Evolutionary conservation across 148 eudicot species (phyloP).

Genomic region (Fallopia convolvulus): DNA sequence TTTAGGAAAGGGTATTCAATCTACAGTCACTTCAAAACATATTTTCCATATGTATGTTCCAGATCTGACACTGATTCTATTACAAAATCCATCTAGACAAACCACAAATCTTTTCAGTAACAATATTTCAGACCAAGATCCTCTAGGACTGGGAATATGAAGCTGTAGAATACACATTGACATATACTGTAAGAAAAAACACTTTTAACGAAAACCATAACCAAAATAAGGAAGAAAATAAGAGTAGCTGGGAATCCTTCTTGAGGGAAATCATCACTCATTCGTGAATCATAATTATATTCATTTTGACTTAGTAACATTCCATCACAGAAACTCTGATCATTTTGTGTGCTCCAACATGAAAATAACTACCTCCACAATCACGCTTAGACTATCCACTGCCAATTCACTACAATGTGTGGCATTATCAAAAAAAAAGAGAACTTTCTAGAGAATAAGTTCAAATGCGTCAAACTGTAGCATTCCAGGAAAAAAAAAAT

Average conservation of each 20-base stretch:
- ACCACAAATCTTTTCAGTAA: not conserved
- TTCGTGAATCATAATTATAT: not conserved
- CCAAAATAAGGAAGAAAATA: not conserved
- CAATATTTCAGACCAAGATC: not conserved
- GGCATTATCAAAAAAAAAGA: not conserved
- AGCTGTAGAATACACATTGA: not conserved
- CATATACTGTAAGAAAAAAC: not conserved
- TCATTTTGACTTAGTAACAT: not conserved
- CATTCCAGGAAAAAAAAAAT: not conserved
- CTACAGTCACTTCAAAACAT: not conserved
- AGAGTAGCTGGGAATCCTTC: not conserved
- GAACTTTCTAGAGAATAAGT: not conserved
- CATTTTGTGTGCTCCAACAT: not conserved
- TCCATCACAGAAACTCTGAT: not conserved
- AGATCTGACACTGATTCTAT: not conserved
- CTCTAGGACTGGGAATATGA: not conserved
- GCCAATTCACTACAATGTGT: not conserved
- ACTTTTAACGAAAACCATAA: not conserved
- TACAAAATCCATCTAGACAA: not conserved
- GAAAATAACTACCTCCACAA: not conserved
- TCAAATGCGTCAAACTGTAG: not conserved
- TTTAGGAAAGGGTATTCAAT: not conserved
- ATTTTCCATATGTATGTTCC: not conserved
- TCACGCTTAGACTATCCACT: not conserved
- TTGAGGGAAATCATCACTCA: not conserved